Conservation (phyloP, 2,329 filamentous ascomycete genomes). For the Penicillium sp. region DNA sequence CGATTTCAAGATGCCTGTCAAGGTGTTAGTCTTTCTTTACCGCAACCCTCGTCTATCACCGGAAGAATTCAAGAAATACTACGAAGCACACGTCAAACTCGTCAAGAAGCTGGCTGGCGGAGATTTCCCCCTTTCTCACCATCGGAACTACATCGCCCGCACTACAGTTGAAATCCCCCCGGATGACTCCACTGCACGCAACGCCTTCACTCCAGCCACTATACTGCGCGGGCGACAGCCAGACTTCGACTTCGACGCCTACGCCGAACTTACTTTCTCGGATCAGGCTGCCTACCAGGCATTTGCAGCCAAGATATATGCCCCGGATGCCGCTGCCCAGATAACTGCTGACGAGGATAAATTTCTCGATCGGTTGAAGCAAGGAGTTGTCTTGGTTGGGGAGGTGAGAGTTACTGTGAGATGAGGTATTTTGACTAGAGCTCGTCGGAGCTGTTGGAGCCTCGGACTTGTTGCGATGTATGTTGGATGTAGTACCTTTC, state of each 20-base stretch:
- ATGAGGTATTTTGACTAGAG: background rate
- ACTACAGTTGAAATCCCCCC: background rate
- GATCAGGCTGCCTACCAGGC: constrained; percentile 13
- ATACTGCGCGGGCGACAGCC: constrained; percentile 14
- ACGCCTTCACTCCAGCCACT: constrained; percentile 16
- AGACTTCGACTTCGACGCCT: constrained; percentile 19
- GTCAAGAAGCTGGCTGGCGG: constrained; percentile 16
- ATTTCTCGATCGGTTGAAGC: constrained; percentile 16
- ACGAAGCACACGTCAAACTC: constrained; percentile 21
- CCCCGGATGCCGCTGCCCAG: constrained; percentile 15
- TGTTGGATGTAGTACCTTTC: background rate
- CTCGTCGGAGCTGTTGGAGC: background rate
- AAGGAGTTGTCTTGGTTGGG: background rate
- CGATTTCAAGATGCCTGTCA: constrained; percentile 1
- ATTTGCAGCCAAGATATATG: constrained; percentile 9
- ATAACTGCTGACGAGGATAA: constrained; percentile 21
- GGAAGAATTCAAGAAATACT: constrained; percentile 18
- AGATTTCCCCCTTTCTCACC: constrained; percentile 18
- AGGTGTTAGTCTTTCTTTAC: constrained; percentile 6
- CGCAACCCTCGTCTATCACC: constrained; percentile 18
- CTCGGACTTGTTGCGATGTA: background rate
- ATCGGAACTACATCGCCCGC: constrained; percentile 18
- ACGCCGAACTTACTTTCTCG: constrained; percentile 17
- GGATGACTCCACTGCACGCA: constrained; percentile 10
- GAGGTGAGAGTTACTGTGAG: constrained; percentile 3